These are phyloP conservation scores for Quercus tomentella DNA, from an alignment of 331 rosid species.

Conservation along the genomic window DNA sequence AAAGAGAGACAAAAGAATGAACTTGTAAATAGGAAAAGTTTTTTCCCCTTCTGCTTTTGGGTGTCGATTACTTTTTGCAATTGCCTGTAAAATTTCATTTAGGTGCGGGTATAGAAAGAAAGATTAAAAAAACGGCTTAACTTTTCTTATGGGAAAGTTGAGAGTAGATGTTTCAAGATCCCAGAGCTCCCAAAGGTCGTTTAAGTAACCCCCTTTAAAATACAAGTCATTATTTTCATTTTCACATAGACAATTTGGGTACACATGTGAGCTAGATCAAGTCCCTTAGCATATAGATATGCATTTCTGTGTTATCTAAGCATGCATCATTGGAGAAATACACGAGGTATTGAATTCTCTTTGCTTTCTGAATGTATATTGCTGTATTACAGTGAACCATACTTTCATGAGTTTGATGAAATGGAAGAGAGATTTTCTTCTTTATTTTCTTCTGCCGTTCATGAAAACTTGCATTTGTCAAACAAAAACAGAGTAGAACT, in stretches of 20 bases:
- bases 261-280: background rate
- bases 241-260: background rate
- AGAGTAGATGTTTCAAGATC: constrained; percentile 13
- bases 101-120: constrained; percentile 8
- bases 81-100: constrained; percentile 17
- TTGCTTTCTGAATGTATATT: background rate
- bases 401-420: background rate
- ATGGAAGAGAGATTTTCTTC: constrained; percentile 3
- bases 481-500: background rate
- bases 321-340: background rate
- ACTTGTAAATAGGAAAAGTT: background rate
- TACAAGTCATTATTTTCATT: background rate
- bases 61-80: constrained; percentile 8
- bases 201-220: background rate
- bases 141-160: constrained; percentile 10
- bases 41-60: background rate
- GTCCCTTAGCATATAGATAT: background rate
- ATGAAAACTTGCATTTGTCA: constrained; percentile 5
- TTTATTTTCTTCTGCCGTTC: background rate
- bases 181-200: constrained; percentile 1
- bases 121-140: background rate
- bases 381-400: background rate
- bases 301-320: background rate
- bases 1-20: background rate
- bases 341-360: background rate